phyloP scores from a whole-genome alignment of 2,329 filamentous ascomycete genomes.

The Grosmannia serpens region DNA sequence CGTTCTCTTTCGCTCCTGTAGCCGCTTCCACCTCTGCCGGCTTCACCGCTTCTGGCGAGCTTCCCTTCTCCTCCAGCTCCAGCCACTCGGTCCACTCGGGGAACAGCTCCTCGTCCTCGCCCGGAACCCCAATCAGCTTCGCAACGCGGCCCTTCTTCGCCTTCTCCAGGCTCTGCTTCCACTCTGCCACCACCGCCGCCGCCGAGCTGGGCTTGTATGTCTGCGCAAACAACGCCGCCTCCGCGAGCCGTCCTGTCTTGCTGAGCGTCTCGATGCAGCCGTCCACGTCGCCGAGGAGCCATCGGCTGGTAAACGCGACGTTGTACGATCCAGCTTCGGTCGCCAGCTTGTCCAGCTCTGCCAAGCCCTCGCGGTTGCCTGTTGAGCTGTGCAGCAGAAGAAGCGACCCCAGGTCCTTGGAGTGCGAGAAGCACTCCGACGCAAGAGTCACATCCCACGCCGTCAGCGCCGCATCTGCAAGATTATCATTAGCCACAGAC shows the following conservation, averaged over 20 bases:
- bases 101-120: constrained; percentile 78
- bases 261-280: constrained; percentile 70
- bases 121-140: constrained; percentile 72
- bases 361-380: constrained; percentile 63
- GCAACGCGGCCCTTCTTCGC: constrained; percentile 75
- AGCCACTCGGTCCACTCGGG: constrained; percentile 94
- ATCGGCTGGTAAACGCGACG: constrained; percentile 81
- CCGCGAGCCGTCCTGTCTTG: constrained; percentile 67
- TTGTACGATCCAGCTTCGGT: constrained; percentile 73
- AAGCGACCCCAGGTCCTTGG: constrained; percentile 81
- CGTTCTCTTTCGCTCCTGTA: neutral
- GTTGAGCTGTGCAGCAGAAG: constrained; percentile 83
- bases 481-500: neutral
- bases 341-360: constrained; percentile 62
- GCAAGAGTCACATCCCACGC: constrained; percentile 82
- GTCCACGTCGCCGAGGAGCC: constrained; percentile 74
- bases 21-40: neutral
- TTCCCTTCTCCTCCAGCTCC: constrained; percentile 62
- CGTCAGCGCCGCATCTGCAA: constrained; percentile 63
- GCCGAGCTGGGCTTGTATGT: constrained; percentile 85
- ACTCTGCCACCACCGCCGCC: constrained; percentile 54
- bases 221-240: constrained; percentile 85
- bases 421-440: constrained; percentile 84
- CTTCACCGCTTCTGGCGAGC: neutral
- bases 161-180: constrained; percentile 79